Percentiles rank a stretch among this genome's conserved stretches.
These are phyloP conservation scores for Cercis canadensis DNA, from an alignment of 306 rosid genomes.

Conservation along the genomic window DNA sequence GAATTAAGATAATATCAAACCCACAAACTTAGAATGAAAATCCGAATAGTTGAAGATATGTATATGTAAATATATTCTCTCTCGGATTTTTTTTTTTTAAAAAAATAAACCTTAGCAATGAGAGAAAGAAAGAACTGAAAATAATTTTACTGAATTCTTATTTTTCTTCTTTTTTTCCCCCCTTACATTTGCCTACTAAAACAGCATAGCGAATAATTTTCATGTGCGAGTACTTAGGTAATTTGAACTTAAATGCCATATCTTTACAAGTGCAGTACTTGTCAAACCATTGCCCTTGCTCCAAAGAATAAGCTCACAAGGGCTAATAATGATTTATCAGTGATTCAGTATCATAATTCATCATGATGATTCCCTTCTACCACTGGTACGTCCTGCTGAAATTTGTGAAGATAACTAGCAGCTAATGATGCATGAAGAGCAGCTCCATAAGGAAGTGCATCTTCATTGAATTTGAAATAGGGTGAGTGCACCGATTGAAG, in stretches of 20 bases:
- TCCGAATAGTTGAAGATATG: no score
- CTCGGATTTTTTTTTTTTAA: no score
- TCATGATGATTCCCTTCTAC: conserved; percentile 48
- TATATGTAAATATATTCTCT: no score
- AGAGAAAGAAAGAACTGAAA: not conserved
- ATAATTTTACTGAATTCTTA: no score
- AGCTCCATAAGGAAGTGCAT: conserved; percentile 76
- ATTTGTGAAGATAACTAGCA: conserved; percentile 55
- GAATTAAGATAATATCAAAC: no score
- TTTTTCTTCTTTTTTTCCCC: not conserved
- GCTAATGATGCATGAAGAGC: conserved; percentile 93
- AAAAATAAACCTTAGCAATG: not conserved
- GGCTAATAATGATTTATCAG: not conserved
- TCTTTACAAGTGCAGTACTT: not conserved
- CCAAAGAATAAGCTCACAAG: not conserved
- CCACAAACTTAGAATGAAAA: no score
- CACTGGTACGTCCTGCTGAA: conserved; percentile 38
- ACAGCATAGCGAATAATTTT: not conserved
- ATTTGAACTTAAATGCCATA: conserved; percentile 16
- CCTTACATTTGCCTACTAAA: not conserved
- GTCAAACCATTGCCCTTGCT: not conserved
- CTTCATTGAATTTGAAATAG: conserved; percentile 69
- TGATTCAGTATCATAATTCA: conserved; percentile 49
- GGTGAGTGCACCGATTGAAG: conserved; percentile 57
- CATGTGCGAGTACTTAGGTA: not conserved